Evolutionary conservation across 106 monocot species (phyloP).

Genomic region (Dactylorhiza incarnata): DNA sequence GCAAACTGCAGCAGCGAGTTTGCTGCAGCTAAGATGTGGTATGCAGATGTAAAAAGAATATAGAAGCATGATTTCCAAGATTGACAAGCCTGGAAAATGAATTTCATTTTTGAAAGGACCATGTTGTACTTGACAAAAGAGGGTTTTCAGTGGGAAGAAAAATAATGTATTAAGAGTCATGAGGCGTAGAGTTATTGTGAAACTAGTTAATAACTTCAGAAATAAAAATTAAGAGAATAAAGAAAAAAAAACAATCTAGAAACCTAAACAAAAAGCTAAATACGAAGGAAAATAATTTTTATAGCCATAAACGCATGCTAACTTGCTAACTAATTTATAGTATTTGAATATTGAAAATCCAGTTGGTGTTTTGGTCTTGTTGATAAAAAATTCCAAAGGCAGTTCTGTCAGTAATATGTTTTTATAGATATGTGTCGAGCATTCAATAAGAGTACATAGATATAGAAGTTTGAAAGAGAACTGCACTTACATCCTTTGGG

Average conservation of each 20-base stretch:
- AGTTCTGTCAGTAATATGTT: constrained; percentile 1
- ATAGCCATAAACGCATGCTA: background rate
- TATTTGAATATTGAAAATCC: background rate
- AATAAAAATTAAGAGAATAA: background rate
- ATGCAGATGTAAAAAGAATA: too few relatives aligned
- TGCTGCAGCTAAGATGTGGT: too few relatives aligned
- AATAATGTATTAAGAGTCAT: background rate
- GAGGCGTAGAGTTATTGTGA: too few relatives aligned
- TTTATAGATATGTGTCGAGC: background rate
- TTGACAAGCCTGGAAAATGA: background rate
- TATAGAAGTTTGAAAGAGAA: background rate
- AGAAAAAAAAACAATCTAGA: background rate
- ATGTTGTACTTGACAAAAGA: background rate
- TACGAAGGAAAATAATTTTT: background rate
- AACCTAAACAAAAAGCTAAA: background rate
- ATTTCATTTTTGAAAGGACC: background rate
- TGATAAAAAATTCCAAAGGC: background rate
- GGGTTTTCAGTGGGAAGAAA: background rate
- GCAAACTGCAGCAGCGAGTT: too few relatives aligned
- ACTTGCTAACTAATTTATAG: background rate
- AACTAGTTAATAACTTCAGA: too few relatives aligned
- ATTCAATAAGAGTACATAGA: background rate
- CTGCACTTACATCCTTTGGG: constrained; percentile 79
- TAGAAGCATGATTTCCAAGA: too few relatives aligned
- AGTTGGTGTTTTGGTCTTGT: background rate